Evolutionary conservation across 2,329 filamentous ascomycete species (phyloP).

Genomic region (Cryphonectria parasitica): DNA sequence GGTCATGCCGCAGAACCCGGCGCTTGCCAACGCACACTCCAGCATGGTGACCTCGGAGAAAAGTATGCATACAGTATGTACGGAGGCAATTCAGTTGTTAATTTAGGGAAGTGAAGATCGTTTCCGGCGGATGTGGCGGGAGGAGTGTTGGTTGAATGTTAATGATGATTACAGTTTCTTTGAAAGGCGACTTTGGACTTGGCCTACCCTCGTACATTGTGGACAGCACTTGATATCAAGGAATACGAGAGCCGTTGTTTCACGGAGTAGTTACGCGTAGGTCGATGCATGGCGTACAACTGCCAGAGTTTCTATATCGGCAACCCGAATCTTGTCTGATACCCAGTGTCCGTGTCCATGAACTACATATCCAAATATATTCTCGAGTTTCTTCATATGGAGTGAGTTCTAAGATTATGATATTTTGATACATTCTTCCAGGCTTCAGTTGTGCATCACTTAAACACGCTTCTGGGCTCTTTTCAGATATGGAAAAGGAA

Average conservation of each 20-base stretch:
- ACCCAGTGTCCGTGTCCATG: neutral
- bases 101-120: neutral
- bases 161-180: neutral
- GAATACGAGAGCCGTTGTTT: neutral
- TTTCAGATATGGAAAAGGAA: too few relatives aligned
- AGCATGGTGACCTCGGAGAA: neutral
- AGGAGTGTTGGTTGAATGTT: neutral
- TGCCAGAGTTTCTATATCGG: neutral
- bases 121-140: neutral
- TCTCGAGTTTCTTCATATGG: neutral
- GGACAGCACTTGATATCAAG: neutral
- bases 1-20: neutral
- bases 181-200: neutral
- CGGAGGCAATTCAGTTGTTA: neutral
- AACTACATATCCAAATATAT: neutral
- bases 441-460: too few relatives aligned
- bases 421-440: too few relatives aligned
- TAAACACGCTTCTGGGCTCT: too few relatives aligned
- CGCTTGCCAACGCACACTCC: constrained; percentile 6
- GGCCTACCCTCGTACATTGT: neutral
- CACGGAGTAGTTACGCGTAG: neutral
- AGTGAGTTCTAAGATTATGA: too few relatives aligned
- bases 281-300: neutral
- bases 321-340: neutral
- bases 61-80: neutral